Base-by-base conservation (phyloP, 768 basidiomycete species). In the Lentinula edodes region DNA sequence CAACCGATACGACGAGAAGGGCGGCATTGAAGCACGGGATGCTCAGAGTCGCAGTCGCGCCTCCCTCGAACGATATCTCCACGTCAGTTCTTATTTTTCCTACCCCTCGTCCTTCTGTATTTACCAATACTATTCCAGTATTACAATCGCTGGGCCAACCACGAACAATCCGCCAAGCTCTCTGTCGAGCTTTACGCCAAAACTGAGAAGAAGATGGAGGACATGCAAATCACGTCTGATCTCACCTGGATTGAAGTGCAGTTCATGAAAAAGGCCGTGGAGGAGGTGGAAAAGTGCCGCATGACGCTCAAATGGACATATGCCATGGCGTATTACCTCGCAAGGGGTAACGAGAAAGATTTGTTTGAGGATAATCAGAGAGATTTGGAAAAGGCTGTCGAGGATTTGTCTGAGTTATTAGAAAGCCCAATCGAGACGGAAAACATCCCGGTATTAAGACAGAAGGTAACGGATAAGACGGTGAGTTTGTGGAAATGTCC, bases 191-290 rank as follows among this genome's bases (percentile, higher is more conserved):
- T 98, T 45, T 96, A 95, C 73, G 82, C 82, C 60, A 95, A 95
- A 79, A 98, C 96, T 12, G 95, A 99, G 83, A 95, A 96, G 85
- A 98, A 98, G 87, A 99, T 99, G 97, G 95, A 98, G 74, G 94
- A 97, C 75, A 96, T 98, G 90, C 97, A 98, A 78, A 83, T 94
- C 64, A 89, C 88, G 10, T 94, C 93, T 2, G 82, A 87, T 60
- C 76, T 99, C 42, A 95, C 94, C 2, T 99, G 97, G 97, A 99
- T 99, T 66, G 95, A 99, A 75, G 72, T 87, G 35, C 96, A 98
- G 75, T 99, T 99, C 75, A 95, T 97, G 83, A 95, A 94, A 80
- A 95, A 95, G 74, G 97, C 97, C 0, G 95, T 98, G 4, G 97
- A 98, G 69, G 89, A 90, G 72, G 84, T 92, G 42, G 84, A 89